Conservation (phyloP, 305 asterid species). For the Rubia peregrina region DNA sequence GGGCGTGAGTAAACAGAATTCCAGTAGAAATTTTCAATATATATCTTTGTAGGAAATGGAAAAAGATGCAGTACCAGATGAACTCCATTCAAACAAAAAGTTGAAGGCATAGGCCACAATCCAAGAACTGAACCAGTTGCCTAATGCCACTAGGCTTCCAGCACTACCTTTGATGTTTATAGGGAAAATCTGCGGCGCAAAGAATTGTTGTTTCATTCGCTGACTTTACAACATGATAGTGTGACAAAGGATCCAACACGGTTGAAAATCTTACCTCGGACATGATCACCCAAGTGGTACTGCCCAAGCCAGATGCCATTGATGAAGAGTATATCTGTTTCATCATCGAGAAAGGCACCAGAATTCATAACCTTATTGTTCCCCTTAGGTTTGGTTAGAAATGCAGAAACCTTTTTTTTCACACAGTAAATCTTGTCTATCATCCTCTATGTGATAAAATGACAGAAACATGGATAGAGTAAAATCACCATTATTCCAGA, state of each 20-base stretch:
- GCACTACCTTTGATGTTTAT: conserved; percentile 78
- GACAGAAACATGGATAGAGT: neutral
- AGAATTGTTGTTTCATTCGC: neutral
- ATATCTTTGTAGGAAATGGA: neutral
- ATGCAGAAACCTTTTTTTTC: neutral
- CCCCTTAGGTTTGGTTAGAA: neutral
- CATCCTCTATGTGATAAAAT: neutral
- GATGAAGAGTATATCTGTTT: conserved; percentile 68
- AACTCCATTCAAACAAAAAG: conserved; percentile 70
- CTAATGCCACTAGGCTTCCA: conserved; percentile 75
- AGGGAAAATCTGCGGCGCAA: conserved; percentile 63
- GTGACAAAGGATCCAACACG: neutral
- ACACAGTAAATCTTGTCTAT: neutral
- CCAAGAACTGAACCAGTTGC: conserved; percentile 88
- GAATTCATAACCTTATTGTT: neutral
- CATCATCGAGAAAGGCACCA: conserved; percentile 8
- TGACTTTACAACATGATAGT: neutral
- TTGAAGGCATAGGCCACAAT: conserved; percentile 71
- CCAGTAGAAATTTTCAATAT: neutral
- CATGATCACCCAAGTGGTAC: conserved; percentile 95
- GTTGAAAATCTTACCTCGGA: conserved; percentile 54
- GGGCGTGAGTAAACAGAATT: neutral
- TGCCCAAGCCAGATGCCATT: conserved; percentile 90
- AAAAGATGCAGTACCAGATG: conserved; percentile 42
- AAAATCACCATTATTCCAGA: conserved; percentile 19